Base-by-base conservation (phyloP, 2,329 filamentous ascomycete genomes). In the Colletotrichum spinosum region DNA sequence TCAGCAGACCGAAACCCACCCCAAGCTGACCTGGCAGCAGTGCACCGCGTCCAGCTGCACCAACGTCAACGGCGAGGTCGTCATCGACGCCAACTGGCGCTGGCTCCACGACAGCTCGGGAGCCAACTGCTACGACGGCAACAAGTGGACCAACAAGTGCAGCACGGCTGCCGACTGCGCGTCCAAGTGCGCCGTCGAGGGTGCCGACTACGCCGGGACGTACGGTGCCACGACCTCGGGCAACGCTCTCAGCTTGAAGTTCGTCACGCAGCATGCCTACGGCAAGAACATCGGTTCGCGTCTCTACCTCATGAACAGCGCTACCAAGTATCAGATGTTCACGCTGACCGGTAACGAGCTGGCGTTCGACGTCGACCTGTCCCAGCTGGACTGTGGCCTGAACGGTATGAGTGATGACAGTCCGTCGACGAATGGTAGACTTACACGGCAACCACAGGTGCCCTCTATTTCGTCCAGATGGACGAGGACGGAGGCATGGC, bases 361-460 rank as follows among this genome's bases (percentile, higher is more conserved):
- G 74, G 85, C 86, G 39, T 90, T 91, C 64, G 88, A 90, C 58
- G 88, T 90, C 15, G 88, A 91, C 73, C 83, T 90, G 37, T 89
- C 87, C 39, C 83, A 83, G 64, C 80, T 90, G 33, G 84, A 73
- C 41, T 92, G 89, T 70, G 90, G 90, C 59, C 76, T 91, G 68
- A 91, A 92, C n/a, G 87, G 87, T 57, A 57, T 3, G 44, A 15
- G 13, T 25, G 25, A 25, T 25, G 25, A 25, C 15, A 4, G 6
- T 46, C 10, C 15, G n/a, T 46, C 7, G 13, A 25, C 10, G n/a
- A 17, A 25, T 2, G 13, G 12, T 1, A 0, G 2, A 15, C 8
- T 33, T 55, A 33, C 44, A 1, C 12, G 33, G n/a, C 76, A 87
- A 86, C 44, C 9, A 10, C 4, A 57, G 54, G 54, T 63, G 88